Evolutionary conservation across 2,329 filamentous ascomycete species (phyloP).

Genomic region (Trichophyton rubrum): DNA sequence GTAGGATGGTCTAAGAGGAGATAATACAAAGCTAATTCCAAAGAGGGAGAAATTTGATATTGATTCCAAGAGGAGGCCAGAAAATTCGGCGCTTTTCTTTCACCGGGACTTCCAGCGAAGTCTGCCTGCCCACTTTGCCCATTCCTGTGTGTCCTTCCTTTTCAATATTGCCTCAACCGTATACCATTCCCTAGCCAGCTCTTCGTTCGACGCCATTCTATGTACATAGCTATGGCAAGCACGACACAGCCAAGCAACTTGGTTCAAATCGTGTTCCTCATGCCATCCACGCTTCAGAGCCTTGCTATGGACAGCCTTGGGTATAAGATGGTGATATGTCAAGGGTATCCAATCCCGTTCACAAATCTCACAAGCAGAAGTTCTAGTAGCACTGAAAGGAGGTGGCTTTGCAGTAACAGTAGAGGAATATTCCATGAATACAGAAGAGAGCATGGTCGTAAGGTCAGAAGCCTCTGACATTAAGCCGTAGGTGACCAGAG

Average conservation of each 20-base stretch:
- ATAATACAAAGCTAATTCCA: neutral
- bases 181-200: conserved; percentile 58
- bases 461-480: conserved; percentile 38
- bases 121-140: conserved; percentile 59
- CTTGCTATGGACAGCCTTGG: conserved; percentile 63
- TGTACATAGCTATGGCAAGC: conserved; percentile 79
- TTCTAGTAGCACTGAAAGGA: conserved; percentile 46
- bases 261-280: conserved; percentile 58
- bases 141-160: conserved; percentile 58
- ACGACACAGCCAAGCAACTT: conserved; percentile 74
- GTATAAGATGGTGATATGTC: conserved; percentile 78
- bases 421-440: conserved; percentile 51
- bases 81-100: neutral
- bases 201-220: conserved; percentile 61
- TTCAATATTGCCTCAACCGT: conserved; percentile 58
- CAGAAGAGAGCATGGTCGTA: conserved; percentile 47
- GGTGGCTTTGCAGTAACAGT: conserved; percentile 50
- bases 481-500: conserved; percentile 54
- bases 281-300: conserved; percentile 70
- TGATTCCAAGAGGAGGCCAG: too few species aligned
- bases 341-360: conserved; percentile 59
- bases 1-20: neutral
- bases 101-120: conserved; percentile 59
- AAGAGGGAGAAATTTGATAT: neutral
- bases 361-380: conserved; percentile 61